Percentiles rank a stretch among this genome's conserved stretches.
Evolutionary conservation across 2,329 filamentous ascomycete species (phyloP).

Genomic region (Ciborinia camelliae): DNA sequence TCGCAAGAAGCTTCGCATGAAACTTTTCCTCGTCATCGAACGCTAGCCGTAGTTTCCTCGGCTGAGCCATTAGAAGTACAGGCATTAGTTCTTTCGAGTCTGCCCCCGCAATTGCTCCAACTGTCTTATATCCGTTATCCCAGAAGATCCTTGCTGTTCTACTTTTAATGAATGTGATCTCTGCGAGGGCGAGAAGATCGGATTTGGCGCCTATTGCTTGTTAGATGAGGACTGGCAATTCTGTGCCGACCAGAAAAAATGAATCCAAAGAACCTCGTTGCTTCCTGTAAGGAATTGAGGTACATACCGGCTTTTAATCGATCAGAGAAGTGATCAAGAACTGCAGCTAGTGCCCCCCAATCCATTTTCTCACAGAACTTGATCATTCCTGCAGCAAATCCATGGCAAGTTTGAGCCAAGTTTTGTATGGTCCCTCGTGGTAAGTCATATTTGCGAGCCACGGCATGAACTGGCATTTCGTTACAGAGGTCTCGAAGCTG

Average conservation of each 20-base stretch:
- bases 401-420: conserved; percentile 70
- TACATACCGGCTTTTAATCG: conserved; percentile 56
- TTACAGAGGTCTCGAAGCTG: conserved; percentile 78
- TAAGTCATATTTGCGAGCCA: conserved; percentile 67
- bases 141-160: conserved; percentile 71
- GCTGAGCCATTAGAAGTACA: conserved; percentile 70
- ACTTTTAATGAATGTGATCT: conserved; percentile 73
- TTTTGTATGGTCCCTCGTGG: conserved; percentile 69
- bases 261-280: background rate
- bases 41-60: conserved; percentile 58
- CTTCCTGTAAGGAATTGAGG: background rate
- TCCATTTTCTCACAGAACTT: conserved; percentile 77
- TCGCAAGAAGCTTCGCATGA: conserved; percentile 60
- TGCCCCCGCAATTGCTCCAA: conserved; percentile 66
- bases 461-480: conserved; percentile 66
- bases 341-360: conserved; percentile 68
- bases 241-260: background rate
- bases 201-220: conserved; percentile 54
- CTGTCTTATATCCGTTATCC: conserved; percentile 70
- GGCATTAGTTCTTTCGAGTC: conserved; percentile 65
- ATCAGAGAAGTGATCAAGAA: conserved; percentile 73
- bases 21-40: conserved; percentile 57
- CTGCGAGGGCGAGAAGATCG: conserved; percentile 67
- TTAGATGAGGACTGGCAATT: conserved; percentile 2
- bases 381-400: conserved; percentile 75